Evolutionary conservation across 1,284 basidiomycete species (phyloP), one percentile per base, ranked within the genome.

Genomic region (Malassezia yamatoensis): DNA sequence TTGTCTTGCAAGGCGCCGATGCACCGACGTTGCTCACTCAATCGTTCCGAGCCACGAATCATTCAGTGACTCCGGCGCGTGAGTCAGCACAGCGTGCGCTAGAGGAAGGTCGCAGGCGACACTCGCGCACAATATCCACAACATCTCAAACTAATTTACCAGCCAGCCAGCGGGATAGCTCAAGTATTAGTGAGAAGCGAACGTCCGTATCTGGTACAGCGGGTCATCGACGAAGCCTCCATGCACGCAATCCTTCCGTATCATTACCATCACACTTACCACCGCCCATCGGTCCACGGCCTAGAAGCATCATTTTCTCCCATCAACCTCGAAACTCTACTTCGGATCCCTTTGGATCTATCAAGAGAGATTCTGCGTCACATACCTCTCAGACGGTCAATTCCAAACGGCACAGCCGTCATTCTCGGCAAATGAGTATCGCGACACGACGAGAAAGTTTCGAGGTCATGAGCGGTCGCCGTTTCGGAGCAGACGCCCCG

Each of bases 371-470:
- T 12, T 33, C 44, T 5, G 12, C 1, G 13, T 6, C 24, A 20
- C 32, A 35, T 18, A 15, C 18, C 15, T 15, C 21, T 20, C 5
- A 10, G 13, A 8, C 32, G 15, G 44, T 12, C 18, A 18, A 11
- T n/a, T 6, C 15, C 32, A 46, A 46, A 18, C 44, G 44, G 12
- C 44, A 21, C 10, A 46, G 44, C 20, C 55, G 55, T 6, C 55
- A 58, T 34, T 52, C 55, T 44, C 55, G 55, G 11, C 50, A 49
- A 47, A 18, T 53, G 15, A 58, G 55, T 42, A 44, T 58, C 21
- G 33, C 50, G 2, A 58, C 55, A 9, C 50, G 51, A 5, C 44
- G 51, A 36, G 50, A 58, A 32, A 47, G 50, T 12, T 49, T 52
- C 36, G 50, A 52, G 40, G 13, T 58, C 3, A 53, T 58, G 55